Base-by-base conservation (phyloP, 805 yeast species). In the Kodamaea leandrae region DNA sequence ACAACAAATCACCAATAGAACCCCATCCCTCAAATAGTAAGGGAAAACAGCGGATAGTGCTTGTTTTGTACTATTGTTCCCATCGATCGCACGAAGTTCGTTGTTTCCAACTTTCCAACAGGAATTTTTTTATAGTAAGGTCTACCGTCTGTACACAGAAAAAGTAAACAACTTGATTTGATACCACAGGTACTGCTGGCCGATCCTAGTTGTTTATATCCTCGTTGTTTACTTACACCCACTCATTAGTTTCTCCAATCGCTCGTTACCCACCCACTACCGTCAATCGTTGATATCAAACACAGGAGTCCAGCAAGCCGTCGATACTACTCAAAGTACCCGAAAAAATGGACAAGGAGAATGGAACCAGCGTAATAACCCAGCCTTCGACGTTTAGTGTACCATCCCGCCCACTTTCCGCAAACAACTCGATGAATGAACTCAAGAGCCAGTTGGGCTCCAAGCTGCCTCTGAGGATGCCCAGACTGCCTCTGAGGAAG, bases 331-430 rank as follows among this genome's bases (percentile, higher is more conserved):
- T n/a, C 32, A n/a, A 32, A 19, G 17, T 14, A 17, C 15, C 32
- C 43, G 14, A 8, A 26, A 20, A 27, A 8, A 36, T 18, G 18
- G 32, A 20, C 32, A 48, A 40, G 33, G 51, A 48, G 42, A 48
- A 48, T 43, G 47, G 29, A 15, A 34, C 32, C 26, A 43, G 43
- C 35, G 32, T 45, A 28, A 39, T 43, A 33, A 41, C 47, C 13
- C 51, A 48, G 16, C 13, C 44, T 32, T 5, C 20, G 18, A 1
- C 41, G 41, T 13, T 20, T 30, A 13, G 17, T 25, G 23, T 20
- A 5, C 32, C 34, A 23, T 10, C 25, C n/a, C 43, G 43, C 15
- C 38, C 38, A 28, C 23, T 39, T 7, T 32, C 38, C 13, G 35
- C 24, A 4, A 39, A 39, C 34, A 39, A 26, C 16, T 39, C 43